These are phyloP conservation scores for Arctium minus DNA, from an alignment of 129 eudicot species.

Conservation along the genomic window DNA sequence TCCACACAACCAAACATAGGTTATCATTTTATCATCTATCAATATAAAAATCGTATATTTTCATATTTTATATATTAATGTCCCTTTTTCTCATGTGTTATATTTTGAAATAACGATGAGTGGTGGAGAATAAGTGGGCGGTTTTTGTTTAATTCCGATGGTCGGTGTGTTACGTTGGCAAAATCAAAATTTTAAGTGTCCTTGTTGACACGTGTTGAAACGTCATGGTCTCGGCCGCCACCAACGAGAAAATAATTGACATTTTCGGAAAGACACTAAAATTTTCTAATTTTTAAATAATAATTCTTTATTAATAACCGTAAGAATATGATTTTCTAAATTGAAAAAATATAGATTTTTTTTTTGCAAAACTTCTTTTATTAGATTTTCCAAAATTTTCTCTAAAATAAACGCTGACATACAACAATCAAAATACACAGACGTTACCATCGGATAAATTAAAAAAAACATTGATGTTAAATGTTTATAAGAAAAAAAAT, in stretches of 20 bases:
- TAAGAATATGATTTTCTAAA: no score
- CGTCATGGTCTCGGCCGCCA: constrained; percentile 19
- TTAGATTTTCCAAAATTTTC: no score
- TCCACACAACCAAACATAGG: not conserved
- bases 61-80: not conserved
- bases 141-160: constrained; percentile 16
- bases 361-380: no score
- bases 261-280: not conserved
- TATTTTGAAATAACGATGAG: not conserved
- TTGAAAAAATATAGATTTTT: no score
- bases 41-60: not conserved
- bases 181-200: constrained; percentile 10
- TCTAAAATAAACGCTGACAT: no score
- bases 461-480: no score
- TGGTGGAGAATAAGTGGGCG: constrained; percentile 38
- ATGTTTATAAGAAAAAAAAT: no score
- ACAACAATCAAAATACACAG: no score
- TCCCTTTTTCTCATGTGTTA: not conserved
- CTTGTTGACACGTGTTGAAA: constrained; percentile 13
- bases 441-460: no score
- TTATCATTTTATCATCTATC: no score
- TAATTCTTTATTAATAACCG: no score
- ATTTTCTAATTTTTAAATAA: not conserved
- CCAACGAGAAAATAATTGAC: not conserved
- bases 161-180: constrained; percentile 29